These are phyloP conservation scores for Chaetomium sp. DNA, from an alignment of 2,329 filamentous ascomycete genomes.

Conservation along the genomic window DNA sequence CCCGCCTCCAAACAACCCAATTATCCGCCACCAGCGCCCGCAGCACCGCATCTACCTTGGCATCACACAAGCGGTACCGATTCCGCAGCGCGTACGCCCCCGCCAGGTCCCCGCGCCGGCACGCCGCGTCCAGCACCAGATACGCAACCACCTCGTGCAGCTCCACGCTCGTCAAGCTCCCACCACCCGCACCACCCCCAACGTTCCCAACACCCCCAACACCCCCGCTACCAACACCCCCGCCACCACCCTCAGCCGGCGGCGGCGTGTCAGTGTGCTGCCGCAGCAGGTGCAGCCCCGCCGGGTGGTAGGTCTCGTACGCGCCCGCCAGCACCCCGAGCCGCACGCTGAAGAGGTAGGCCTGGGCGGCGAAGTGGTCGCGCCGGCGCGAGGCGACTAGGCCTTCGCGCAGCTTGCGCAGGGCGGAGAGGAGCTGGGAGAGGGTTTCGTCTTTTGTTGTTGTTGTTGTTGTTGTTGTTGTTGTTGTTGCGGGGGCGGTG, in stretches of 20 bases:
- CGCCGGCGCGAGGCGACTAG: slow-evolving; percentile 75
- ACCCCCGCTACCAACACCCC: not conserved
- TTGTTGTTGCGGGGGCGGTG: not conserved
- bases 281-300: slow-evolving; percentile 76
- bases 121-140: slow-evolving; percentile 84
- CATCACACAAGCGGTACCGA: slow-evolving; percentile 61
- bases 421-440: slow-evolving; percentile 73
- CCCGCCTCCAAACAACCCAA: slow-evolving; percentile 75
- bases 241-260: slow-evolving; percentile 35
- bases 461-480: too few relatives aligned
- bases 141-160: slow-evolving; percentile 79
- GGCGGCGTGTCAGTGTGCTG: slow-evolving; percentile 45
- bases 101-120: slow-evolving; percentile 73
- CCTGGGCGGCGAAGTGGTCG: slow-evolving; percentile 82
- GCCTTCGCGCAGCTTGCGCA: slow-evolving; percentile 90
- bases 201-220: not conserved
- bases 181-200: not conserved
- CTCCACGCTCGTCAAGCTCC: slow-evolving; percentile 67
- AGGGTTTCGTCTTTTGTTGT: slow-evolving; percentile 44
- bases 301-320: slow-evolving; percentile 87
- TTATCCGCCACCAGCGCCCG: slow-evolving; percentile 76
- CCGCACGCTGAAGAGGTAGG: slow-evolving; percentile 89
- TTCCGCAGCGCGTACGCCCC: slow-evolving; percentile 71
- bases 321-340: slow-evolving; percentile 78
- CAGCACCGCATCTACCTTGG: slow-evolving; percentile 70